Evolutionary conservation across 129 eudicot species (phyloP), one percentile per base, ranked within the genome.

Genomic region (Calendula officinalis): DNA sequence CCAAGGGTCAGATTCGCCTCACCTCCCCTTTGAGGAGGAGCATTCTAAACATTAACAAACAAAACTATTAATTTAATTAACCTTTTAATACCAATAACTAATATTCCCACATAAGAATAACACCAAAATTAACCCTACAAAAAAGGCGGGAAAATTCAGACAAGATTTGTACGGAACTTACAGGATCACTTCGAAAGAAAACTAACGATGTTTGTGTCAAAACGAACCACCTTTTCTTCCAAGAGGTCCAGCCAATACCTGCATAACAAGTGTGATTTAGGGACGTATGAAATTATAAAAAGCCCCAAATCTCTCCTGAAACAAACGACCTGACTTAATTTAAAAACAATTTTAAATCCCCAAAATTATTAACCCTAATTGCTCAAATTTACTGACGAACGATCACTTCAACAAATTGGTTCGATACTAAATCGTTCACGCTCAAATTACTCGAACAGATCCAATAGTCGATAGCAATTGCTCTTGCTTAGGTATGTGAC

Each of bases 221-320:
- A 51, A 88, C 74, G 61, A 92, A 92, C 98, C 98, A 88, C 73
- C 96, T 83, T 63, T 92, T 92, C 83, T 92, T 92, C 98, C 98
- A 92, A 11, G 98, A 85, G 68, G 96, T 88, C 98, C 98, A 91
- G 47, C 98, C 98, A 54, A 91, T 87, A 62, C 98, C 98, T 91
- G 69, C 45, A 77, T 49, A 74, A 58, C 6, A 56, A 62, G 47
- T 43, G 36, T 35, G 11, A 59, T 47, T 47, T 57, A 75, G 59
- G 62, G 57, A 68, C 57, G 62, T 39, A n/a, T 14, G 14, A 35
- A 27, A 57, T 2, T 41, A 22, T 22, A 22, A 22, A 22, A 22
- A 22, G 30, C 30, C 30, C 30, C 30, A 22, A 22, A 22, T n/a
- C n/a, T n/a, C n/a, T n/a, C 30, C 30, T 22, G 30, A 22, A 22